Percentiles rank a stretch among this genome's conserved stretches.
Evolutionary conservation across 352 stramenopile species (phyloP).

Genomic region (Plasmopara viticola): DNA sequence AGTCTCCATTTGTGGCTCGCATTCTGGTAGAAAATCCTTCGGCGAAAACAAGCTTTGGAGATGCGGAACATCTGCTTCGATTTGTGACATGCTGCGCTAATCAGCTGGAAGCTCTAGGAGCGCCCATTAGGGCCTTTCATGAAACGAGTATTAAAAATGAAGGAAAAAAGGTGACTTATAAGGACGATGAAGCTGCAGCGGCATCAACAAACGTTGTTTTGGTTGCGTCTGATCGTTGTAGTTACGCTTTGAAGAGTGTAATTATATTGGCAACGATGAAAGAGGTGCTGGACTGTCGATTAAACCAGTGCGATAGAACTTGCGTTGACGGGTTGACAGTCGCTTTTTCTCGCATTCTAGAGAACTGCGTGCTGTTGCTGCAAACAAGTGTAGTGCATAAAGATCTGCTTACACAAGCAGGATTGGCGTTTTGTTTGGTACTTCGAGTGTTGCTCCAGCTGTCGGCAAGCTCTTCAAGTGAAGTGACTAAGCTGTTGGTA

Average conservation of each 20-base stretch:
- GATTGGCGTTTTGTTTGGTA: slow-evolving; percentile 61
- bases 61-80: slow-evolving; percentile 24
- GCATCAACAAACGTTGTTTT: slow-evolving; percentile 62
- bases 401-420: slow-evolving; percentile 69
- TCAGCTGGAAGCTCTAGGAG: slow-evolving; percentile 45
- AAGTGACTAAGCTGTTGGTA: slow-evolving; percentile 29
- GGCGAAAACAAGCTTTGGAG: slow-evolving; percentile 11
- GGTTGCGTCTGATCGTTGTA: slow-evolving; percentile 65
- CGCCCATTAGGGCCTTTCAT: slow-evolving; percentile 46
- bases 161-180: slow-evolving; percentile 4
- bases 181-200: slow-evolving; percentile 11
- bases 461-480: slow-evolving; percentile 1
- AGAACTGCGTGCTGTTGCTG: slow-evolving; percentile 56
- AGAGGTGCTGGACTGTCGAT: slow-evolving; percentile 35
- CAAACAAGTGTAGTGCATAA: slow-evolving; percentile 73
- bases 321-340: slow-evolving; percentile 6
- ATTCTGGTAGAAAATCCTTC: slow-evolving; percentile 32
- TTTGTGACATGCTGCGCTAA: slow-evolving; percentile 51
- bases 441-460: slow-evolving; percentile 47
- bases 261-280: slow-evolving; percentile 65
- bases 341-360: slow-evolving; percentile 40
- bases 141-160: slow-evolving; percentile 4
- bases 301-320: slow-evolving; percentile 18
- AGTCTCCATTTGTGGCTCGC: slow-evolving; percentile 50
- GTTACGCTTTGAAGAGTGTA: slow-evolving; percentile 58